Evolutionary conservation across 441 rosid genomes (phyloP).

Genomic region (Arabidopsis hybrid): DNA sequence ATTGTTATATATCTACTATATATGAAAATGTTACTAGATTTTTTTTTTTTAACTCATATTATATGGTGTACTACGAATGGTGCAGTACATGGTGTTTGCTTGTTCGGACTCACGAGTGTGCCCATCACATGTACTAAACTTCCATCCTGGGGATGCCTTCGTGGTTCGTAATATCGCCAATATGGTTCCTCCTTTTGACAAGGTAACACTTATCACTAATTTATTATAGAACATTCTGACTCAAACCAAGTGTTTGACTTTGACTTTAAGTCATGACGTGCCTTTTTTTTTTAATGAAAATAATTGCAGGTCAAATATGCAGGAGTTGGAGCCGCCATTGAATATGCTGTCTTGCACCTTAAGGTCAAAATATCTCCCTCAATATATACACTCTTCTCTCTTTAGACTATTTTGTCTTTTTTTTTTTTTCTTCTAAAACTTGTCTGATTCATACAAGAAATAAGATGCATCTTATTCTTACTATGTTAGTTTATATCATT

Average conservation of each 20-base stretch:
- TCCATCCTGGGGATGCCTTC: constrained; percentile 98
- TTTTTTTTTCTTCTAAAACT: neutral
- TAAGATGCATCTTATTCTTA: neutral
- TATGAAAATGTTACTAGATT: no score
- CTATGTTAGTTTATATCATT: neutral
- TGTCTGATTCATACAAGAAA: neutral
- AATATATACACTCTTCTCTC: neutral
- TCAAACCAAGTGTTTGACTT: constrained; percentile 7
- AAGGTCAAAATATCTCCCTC: constrained; percentile 54
- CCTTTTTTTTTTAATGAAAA: neutral
- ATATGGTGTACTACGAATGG: constrained; percentile 1
- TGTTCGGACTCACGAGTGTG: constrained; percentile 98
- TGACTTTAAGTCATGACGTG: constrained; percentile 2
- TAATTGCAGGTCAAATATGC: constrained; percentile 57
- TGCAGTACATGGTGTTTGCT: constrained; percentile 94
- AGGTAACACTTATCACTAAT: constrained; percentile 49
- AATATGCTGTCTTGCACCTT: constrained; percentile 95
- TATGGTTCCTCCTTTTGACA: constrained; percentile 84
- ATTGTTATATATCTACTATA: no score
- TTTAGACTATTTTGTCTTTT: neutral
- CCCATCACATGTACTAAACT: constrained; percentile 86
- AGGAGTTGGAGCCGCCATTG: constrained; percentile 89
- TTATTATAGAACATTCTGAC: neutral
- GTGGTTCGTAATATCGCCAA: constrained; percentile 93
- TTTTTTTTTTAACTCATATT: neutral